Percentiles rank a stretch among this genome's conserved stretches.
Evolutionary conservation across 208 protist species (phyloP).

Genomic region (Strigomonas galati): DNA sequence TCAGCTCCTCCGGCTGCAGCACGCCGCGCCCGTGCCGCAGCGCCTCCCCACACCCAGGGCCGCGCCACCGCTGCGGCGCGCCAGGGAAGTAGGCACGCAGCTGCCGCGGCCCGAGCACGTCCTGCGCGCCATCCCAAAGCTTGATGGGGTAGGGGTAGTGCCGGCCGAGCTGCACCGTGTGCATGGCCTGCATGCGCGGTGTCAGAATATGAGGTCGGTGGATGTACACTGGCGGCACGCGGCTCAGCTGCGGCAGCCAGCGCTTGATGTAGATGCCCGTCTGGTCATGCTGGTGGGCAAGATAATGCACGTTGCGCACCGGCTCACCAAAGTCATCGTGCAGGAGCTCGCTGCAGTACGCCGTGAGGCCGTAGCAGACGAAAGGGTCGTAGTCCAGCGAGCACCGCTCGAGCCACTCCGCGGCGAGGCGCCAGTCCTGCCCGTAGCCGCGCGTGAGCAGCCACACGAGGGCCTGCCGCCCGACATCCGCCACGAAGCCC

Average conservation of each 20-base stretch:
- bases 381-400: slow-evolving; percentile 89
- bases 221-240: slow-evolving; percentile 86
- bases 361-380: slow-evolving; percentile 84
- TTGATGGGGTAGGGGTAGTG: slow-evolving; percentile 90
- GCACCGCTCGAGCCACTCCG: slow-evolving; percentile 89
- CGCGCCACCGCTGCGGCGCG: slow-evolving; percentile 18
- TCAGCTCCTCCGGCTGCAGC: slow-evolving; percentile 65
- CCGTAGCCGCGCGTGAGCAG: slow-evolving; percentile 76
- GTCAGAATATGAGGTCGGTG: slow-evolving; percentile 87
- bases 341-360: slow-evolving; percentile 74
- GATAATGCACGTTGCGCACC: slow-evolving; percentile 72
- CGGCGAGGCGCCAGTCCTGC: slow-evolving; percentile 87
- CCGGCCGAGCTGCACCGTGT: slow-evolving; percentile 66
- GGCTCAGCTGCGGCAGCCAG: slow-evolving; percentile 84
- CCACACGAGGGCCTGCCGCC: slow-evolving; percentile 82
- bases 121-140: slow-evolving; percentile 83
- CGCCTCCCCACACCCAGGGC: slow-evolving; percentile 72
- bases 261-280: slow-evolving; percentile 89
- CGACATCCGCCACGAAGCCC: slow-evolving; percentile 71
- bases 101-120: slow-evolving; percentile 33
- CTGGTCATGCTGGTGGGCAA: slow-evolving; percentile 86
- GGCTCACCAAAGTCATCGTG: slow-evolving; percentile 81
- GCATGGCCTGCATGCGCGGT: slow-evolving; percentile 84
- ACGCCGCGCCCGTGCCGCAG: slow-evolving; percentile 56
- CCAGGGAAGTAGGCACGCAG: slow-evolving; percentile 62